Conservation (phyloP, 73 alveolate species). For the Symbiodinium pilosum region DNA sequence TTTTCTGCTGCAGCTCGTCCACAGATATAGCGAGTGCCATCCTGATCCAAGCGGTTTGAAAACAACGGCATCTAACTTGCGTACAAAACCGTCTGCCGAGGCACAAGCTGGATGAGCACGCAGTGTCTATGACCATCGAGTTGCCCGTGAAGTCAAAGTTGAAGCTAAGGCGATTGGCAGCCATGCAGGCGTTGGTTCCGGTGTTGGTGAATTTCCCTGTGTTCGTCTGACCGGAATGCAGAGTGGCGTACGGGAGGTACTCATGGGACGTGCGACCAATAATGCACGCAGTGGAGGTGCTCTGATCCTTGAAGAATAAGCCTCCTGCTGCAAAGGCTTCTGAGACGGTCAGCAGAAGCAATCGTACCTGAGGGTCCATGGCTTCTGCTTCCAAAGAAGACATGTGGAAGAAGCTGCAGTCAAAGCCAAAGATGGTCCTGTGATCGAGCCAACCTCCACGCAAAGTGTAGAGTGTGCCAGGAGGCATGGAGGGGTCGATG, state of each 20-base stretch:
- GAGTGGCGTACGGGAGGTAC: neutral
- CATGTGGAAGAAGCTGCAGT: conserved; percentile 8
- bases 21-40: neutral
- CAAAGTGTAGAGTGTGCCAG: neutral
- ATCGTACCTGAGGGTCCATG: conserved; percentile 33
- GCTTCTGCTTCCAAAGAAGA: neutral
- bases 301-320: neutral
- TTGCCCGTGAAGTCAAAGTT: neutral
- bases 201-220: conserved; percentile 17
- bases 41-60: neutral
- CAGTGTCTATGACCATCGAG: conserved; percentile 24
- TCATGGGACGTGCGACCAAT: conserved; percentile 23
- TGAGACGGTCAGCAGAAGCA: neutral
- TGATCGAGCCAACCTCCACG: conserved; percentile 23
- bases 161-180: neutral
- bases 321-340: neutral
- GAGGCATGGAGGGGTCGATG: neutral
- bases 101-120: conserved; percentile 21
- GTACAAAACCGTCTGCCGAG: neutral
- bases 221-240: neutral
- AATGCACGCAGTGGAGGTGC: neutral
- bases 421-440: neutral
- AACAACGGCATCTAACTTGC: neutral
- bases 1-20: neutral
- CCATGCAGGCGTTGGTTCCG: conserved; percentile 23